Base-by-base conservation (phyloP, 176 grass and related monocot species). In the Musa beccarii region DNA sequence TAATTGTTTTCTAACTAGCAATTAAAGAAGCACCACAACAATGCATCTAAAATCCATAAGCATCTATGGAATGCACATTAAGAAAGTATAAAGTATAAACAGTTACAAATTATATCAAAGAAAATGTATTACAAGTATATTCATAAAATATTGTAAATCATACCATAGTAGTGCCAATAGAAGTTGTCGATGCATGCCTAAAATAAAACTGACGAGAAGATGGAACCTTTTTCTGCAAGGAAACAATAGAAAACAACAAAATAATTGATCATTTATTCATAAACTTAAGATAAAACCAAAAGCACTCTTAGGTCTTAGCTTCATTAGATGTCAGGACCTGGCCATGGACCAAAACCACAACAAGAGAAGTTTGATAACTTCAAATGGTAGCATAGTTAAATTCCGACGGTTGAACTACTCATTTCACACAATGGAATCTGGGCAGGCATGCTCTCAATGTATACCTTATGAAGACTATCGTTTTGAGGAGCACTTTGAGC, bases 141-240 rank as follows among this genome's bases (percentile, higher is more conserved):
- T 49, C 25, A 70, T 70, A 49, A 17, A 49, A 15, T 50, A 16
- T 57, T 17, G 10, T 29, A 28, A 28, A 28, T 21, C 19, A 10
- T 96, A 97, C 93, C 93, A 89, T 93, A 68, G 87, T 87, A 81
- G 77, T 55, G 79, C 22, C 79, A 74, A 87, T 78, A 66, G 81
- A 81, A 8, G 78, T 61, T 15, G 77, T 70, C 13, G 67, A 72
- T 14, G 88, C 86, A 76, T 81, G 82, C 71, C 84, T 71, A 80
- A 87, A 65, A 87, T 88, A 97, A 64, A 81, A 97, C 80, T 56
- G 82, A 50, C 79, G 57, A 21, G 76, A 83, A 59, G n/a, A 87
- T 54, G 83, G 68, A 81, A 68, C 61, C 29, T 82, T 79, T 52
- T 88, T 77, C 89, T 92, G 73, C 79, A 80, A 80, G 68, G 81